Evolutionary conservation across 2,329 filamentous ascomycete genomes (phyloP).

Genomic region (Botrytis paeoniae): DNA sequence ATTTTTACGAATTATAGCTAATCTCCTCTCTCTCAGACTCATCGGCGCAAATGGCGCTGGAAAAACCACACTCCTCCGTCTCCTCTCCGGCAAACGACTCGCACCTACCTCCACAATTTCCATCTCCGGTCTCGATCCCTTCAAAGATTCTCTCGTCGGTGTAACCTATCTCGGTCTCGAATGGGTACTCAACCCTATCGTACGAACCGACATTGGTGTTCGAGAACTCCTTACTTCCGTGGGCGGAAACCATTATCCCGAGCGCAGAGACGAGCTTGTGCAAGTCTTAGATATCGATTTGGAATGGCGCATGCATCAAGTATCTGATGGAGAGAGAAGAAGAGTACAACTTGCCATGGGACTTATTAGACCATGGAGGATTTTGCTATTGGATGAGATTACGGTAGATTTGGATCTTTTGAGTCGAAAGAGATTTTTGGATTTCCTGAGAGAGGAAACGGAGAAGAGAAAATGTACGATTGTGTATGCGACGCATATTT

Average conservation of each 20-base stretch:
- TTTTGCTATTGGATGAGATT: conserved; percentile 91
- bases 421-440: conserved; percentile 77
- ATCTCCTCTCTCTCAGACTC: conserved; percentile 69
- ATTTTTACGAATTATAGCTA: conserved; percentile 46
- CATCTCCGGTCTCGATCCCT: conserved; percentile 84
- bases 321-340: conserved; percentile 86
- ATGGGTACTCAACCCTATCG: conserved; percentile 97
- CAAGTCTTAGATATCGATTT: conserved; percentile 87
- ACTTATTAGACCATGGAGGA: conserved; percentile 82
- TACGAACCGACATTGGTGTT: conserved; percentile 91
- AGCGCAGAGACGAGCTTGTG: conserved; percentile 82
- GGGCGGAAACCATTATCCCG: conserved; percentile 79
- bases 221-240: conserved; percentile 79
- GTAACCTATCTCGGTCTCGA: conserved; percentile 96
- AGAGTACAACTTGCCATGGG: conserved; percentile 97
- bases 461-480: conserved; percentile 80
- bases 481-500: conserved; percentile 95
- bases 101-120: conserved; percentile 71
- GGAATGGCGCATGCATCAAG: conserved; percentile 91
- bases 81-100: conserved; percentile 92
- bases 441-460: conserved; percentile 84
- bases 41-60: conserved; percentile 97
- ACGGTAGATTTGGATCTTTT: conserved; percentile 94
- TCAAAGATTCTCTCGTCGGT: conserved; percentile 83
- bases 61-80: conserved; percentile 89